Evolutionary conservation across 2,329 filamentous ascomycete genomes (phyloP), one percentile per base, ranked within the genome.

Genomic region (Fusarium beomiforme): DNA sequence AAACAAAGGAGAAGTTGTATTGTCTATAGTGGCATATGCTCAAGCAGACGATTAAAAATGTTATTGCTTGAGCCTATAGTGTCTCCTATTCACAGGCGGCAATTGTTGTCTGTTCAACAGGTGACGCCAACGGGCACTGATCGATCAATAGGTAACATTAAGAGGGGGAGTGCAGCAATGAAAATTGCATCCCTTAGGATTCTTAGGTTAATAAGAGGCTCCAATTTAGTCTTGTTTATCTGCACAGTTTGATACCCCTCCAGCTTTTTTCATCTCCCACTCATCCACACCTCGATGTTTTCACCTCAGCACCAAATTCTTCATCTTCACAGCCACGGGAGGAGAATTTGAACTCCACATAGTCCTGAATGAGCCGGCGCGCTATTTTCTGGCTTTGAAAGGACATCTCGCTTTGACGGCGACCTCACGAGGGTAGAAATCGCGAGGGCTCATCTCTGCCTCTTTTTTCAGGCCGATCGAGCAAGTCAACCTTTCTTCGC

Each of bases 401-500:
- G n/a, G 19, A 6, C 17, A 14, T 59, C 31, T 53, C 42, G 23
- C 12, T 4, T 34, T 10, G 17, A 16, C 10, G 39, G 17, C 21
- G 47, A 11, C 12, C 6, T 29, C 26, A 11, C 23, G n/a, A n/a
- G n/a, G n/a, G n/a, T 31, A 24, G 31, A 21, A 21, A 14, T 12
- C 33, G 11, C 9, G 13, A 16, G 14, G 11, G 19, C 13, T 41
- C 10, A 24, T 34, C 17, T 13, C n/a, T 67, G 56, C 63, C 63
- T 56, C 44, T 14, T 21, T 67, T 67, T 44, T 62, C 33, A 65
- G 51, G 44, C 61, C 31, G 3, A 26, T 44, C 31, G 11, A 29
- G 13, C 39, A 44, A 37, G 24, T 29, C 14, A 55, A 31, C 23
- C 9, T 36, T 29, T 41, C 46, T 16, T 29, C 37, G 23, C n/a